Evolutionary conservation across 2,329 filamentous ascomycete species (phyloP).

Genomic region (Colletotrichum camelliae): DNA sequence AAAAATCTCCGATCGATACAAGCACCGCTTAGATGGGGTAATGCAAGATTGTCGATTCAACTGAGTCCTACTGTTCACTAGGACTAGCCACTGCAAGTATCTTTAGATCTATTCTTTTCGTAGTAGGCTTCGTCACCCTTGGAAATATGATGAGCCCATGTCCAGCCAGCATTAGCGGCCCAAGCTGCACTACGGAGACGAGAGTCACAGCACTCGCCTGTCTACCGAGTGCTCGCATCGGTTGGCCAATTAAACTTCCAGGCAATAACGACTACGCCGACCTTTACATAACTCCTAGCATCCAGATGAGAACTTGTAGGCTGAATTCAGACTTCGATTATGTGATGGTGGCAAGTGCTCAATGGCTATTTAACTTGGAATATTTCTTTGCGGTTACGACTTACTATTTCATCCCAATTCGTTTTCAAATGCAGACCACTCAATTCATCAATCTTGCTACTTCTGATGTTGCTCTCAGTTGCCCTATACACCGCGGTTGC

Average conservation of each 20-base stretch:
- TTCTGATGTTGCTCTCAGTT: background rate
- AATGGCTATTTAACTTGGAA: background rate
- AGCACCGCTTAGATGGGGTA: background rate
- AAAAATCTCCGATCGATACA: background rate
- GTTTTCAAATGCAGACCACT: background rate
- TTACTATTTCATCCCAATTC: background rate
- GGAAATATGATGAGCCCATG: background rate
- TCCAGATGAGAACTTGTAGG: background rate
- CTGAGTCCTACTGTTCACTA: background rate
- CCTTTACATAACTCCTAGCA: background rate
- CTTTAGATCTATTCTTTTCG: background rate
- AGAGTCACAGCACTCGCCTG: background rate
- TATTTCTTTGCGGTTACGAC: background rate
- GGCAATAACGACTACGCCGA: background rate
- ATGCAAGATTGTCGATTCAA: background rate
- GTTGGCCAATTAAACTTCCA: background rate
- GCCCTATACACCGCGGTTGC: background rate
- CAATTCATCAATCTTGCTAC: background rate
- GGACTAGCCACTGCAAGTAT: background rate
- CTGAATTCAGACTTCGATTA: background rate
- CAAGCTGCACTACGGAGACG: background rate
- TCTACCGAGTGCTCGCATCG: background rate
- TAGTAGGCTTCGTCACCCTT: background rate
- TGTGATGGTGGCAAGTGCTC: background rate
- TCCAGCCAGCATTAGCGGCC: background rate